Evolutionary conservation across 495 filamentous ascomycete genomes (phyloP).

Genomic region (Aspergillus indologenus): DNA sequence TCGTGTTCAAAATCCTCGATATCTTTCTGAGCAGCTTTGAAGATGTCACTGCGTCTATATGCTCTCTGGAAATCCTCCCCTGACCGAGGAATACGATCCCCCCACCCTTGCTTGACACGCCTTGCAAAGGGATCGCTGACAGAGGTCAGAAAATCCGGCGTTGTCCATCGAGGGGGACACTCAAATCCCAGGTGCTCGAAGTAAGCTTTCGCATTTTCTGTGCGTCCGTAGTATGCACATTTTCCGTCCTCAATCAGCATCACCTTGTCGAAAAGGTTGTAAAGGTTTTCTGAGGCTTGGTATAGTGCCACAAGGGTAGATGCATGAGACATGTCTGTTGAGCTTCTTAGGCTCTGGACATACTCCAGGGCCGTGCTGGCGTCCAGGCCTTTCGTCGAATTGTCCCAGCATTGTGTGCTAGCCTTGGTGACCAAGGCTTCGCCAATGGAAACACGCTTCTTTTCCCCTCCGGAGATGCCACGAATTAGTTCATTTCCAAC

Average conservation of each 20-base stretch:
- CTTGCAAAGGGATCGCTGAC: constrained; percentile 64
- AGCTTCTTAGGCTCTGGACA: constrained; percentile 57
- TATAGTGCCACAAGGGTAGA: constrained; percentile 65
- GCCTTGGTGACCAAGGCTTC: constrained; percentile 68
- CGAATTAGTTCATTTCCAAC: constrained; percentile 65
- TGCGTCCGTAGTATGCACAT: constrained; percentile 61
- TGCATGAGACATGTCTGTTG: constrained; percentile 61
- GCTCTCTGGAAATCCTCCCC: constrained; percentile 54
- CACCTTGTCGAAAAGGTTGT: constrained; percentile 69
- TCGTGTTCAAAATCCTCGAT: constrained; percentile 53
- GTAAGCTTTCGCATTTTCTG: constrained; percentile 55
- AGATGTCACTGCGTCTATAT: constrained; percentile 49
- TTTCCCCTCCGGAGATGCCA: constrained; percentile 70
- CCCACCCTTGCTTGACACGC: constrained; percentile 54
- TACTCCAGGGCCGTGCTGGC: constrained; percentile 66
- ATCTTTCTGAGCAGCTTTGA: constrained; percentile 35
- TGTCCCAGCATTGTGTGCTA: constrained; percentile 66
- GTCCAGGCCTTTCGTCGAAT: constrained; percentile 65
- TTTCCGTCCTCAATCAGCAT: constrained; percentile 65
- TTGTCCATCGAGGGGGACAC: constrained; percentile 60
- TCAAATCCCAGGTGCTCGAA: constrained; percentile 64
- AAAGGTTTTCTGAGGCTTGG: constrained; percentile 68
- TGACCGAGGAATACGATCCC: constrained; percentile 58
- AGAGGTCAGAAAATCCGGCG: constrained; percentile 66
- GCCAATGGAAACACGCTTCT: constrained; percentile 68